Evolutionary conservation across 139 green algal genomes (phyloP), one percentile per base, ranked within the genome.

Genomic region (Asterochloris sp.): DNA sequence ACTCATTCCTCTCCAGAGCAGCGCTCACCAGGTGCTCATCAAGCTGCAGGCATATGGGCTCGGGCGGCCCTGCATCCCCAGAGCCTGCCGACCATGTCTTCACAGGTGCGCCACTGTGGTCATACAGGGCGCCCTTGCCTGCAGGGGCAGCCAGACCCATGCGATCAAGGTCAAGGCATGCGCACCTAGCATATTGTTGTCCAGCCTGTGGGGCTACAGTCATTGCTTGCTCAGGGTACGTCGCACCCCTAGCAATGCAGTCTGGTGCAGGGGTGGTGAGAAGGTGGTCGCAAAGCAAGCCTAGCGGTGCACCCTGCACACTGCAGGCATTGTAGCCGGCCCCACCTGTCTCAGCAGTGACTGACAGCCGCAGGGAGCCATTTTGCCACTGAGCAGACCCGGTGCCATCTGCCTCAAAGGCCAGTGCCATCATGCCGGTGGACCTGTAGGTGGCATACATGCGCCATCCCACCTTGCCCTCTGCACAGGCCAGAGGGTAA

Each of bases 351-450:
- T 80, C 60, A 23, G 76, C 76, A 47, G 76, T 80, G 76, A 80
- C 67, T 61, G 76, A 80, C 60, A 80, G 47, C 76, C 76, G 68
- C 76, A 80, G 76, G 24, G 47, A 69, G 54, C 76, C 76, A 23
- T 80, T 80, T 23, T 61, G 76, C 60, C 68, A 80, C 54, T 80
- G 76, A 24, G 68, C 76, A 26, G 76, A 80, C 21, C 76, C 76
- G 12, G 60, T 80, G 24, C 76, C 76, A 60, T 80, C 76, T 80
- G 76, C 76, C 13, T 80, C 76, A 69, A 80, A 80, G 60, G 68
- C 68, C 13, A 80, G 60, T 54, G 76, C 76, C 11, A 62, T 62
- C 24, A 80, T 61, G 23, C 76, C 76, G 38, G 76, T 80, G 76
- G 60, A 69, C 60, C 76, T 61, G 76, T 69, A 80, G 23, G 76